Base-by-base conservation (phyloP, 2,329 filamentous ascomycete genomes). In the Alternaria sp. region DNA sequence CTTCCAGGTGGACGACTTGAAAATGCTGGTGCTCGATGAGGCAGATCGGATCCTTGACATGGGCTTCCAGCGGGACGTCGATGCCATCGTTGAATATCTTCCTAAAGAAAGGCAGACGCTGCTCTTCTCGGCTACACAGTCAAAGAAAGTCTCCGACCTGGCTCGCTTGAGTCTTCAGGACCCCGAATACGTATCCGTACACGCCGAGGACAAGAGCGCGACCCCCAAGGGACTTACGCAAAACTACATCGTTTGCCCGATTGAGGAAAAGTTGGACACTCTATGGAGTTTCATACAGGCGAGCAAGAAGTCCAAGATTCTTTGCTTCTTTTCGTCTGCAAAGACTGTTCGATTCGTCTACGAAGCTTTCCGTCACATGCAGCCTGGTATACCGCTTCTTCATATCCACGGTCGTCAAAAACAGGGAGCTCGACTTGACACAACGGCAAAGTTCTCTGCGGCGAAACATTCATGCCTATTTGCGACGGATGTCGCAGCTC, bases 291-390 rank as follows among this genome's bases (percentile, higher is more conserved):
- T 99, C 78, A 90, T 99, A 67, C 90, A 94, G 67, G 86, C 91
- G 7, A 96, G 96, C 72, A 85, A 97, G 53, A 97, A 97, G 80
- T 89, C 89, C 65, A 99, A 98, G 79, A 97, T 97, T 3, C 88
- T 99, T 20, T 94, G 98, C 24, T 99, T 99, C 75, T 81, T 99
- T 60, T 97, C 93, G 4, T 96, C 93, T 0, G 94, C 93, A 47
- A 99, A 99, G 77, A 94, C 98, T 75, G 95, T 99, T 18, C 90
- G 95, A 14, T 99, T 97, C 75, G 91, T 95, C 5, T 98, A 96
- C 79, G 95, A 99, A 76, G 89, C 90, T 18, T 94, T 99, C 75
- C 88, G 94, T 47, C 92, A 96, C 70, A 87, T 99, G 76, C 94
- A 97, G 74, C 95, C 96, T 1, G 95, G 95, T 83, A 93, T 98